Evolutionary conservation across 441 rosid species (phyloP).

Genomic region (Adansonia gregorii): DNA sequence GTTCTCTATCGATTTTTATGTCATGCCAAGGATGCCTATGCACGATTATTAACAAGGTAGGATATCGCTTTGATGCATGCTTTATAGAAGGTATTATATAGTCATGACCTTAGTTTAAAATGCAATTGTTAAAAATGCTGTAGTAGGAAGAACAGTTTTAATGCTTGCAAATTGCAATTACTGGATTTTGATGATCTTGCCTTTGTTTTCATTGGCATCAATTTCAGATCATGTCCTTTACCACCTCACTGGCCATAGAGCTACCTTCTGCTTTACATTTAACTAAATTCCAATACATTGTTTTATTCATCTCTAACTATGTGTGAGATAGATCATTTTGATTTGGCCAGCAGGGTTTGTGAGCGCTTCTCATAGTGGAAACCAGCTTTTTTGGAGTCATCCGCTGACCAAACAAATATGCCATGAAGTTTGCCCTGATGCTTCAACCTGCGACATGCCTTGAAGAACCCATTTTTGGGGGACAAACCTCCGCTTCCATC

Average conservation of each 20-base stretch:
- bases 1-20: background rate
- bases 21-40: background rate
- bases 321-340: background rate
- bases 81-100: background rate
- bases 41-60: background rate
- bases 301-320: background rate
- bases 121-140: background rate
- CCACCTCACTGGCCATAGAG: background rate
- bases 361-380: slow-evolving; percentile 44
- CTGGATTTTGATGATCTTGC: background rate
- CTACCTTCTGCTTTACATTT: background rate
- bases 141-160: background rate
- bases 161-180: background rate
- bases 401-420: slow-evolving; percentile 50
- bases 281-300: background rate
- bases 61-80: too few species aligned
- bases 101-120: background rate
- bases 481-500: slow-evolving; percentile 43
- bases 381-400: slow-evolving; percentile 42
- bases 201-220: background rate
- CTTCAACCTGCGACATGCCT: slow-evolving; percentile 41
- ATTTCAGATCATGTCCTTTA: background rate
- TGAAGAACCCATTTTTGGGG: slow-evolving; percentile 42
- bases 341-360: slow-evolving; percentile 36
- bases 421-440: slow-evolving; percentile 42